phyloP scores from a whole-genome alignment of 1,284 basidiomycete species.

The Ceratobasidium sp. region DNA sequence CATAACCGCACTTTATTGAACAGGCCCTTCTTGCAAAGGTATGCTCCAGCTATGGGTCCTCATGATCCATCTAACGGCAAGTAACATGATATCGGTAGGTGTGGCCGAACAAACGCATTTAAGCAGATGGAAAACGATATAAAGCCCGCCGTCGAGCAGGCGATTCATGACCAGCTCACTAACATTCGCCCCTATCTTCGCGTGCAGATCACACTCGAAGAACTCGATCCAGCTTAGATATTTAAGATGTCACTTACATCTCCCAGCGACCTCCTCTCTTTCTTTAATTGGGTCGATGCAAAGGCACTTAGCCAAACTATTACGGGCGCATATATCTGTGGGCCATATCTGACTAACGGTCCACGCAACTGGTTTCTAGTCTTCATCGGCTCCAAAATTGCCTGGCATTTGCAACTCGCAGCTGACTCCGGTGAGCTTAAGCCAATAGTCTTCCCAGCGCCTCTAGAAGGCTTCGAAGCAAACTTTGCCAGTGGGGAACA shows the following conservation, averaged over 20 bases:
- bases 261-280: not conserved
- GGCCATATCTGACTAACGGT: not conserved
- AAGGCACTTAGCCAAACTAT: not conserved
- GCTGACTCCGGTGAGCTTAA: not conserved
- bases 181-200: not conserved
- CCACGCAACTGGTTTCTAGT: constrained; percentile 1
- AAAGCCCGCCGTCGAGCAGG: not conserved
- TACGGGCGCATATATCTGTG: not conserved
- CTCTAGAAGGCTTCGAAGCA: not conserved
- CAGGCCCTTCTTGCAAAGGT: not conserved
- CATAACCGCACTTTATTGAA: not conserved
- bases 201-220: not conserved
- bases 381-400: not conserved
- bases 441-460: not conserved
- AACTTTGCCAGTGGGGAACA: not conserved
- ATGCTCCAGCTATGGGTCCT: not conserved
- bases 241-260: not conserved
- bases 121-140: constrained; percentile 2
- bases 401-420: not conserved
- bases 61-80: not conserved
- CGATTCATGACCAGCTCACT: not conserved
- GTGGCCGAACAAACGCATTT: not conserved
- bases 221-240: not conserved
- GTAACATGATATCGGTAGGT: not conserved
- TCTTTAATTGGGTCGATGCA: not conserved